Base-by-base conservation (phyloP, 805 yeast species). In the Metschnikowia kofuensis region DNA sequence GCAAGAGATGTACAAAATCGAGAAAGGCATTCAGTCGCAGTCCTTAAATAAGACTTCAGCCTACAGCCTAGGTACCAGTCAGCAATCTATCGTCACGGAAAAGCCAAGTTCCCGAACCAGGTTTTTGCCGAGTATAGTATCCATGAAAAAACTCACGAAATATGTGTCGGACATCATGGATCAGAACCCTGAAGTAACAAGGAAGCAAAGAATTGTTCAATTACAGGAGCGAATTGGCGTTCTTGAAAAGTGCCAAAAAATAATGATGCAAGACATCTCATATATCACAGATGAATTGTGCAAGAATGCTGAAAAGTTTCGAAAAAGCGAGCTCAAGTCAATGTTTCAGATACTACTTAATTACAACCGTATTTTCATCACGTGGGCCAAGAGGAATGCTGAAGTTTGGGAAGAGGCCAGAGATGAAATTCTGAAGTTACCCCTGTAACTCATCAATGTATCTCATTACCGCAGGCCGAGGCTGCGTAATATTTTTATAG, bases 321-420 rank as follows among this genome's bases (percentile, higher is more conserved):
- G 80, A 51, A 57, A 56, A 35, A 67, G 72, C 38, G 82, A 80
- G 53, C 73, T 79, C 47, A 74, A 73, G 37, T 78, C 80, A 40
- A 72, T 84, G 44, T 74, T 74, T 51, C 70, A 70, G 42, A 80
- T 83, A 54, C 69, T 84, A 48, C 48, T 66, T 38, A 77, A 80
- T 14, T 84, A 82, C 59, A 75, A 83, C 45, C 66, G 77, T 34
- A 78, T 80, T 47, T 75, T 84, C 34, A 66, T 81, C 30, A 79
- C 77, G 47, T 84, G 89, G 89, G 86, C 87, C 6, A 75, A 73
- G 57, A 81, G 82, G 67, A 84, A 84, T 59, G 65, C 82, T 38
- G 87, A 83, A 55, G 73, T 78, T 35, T 84, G 89, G 88, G 81
- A 79, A 50, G 87, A 81, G 50, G 79, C 84, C n/a, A 75, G 61